These are phyloP conservation scores for Tetraselmis striata DNA, from an alignment of 139 green algal species.

Conservation along the genomic window DNA sequence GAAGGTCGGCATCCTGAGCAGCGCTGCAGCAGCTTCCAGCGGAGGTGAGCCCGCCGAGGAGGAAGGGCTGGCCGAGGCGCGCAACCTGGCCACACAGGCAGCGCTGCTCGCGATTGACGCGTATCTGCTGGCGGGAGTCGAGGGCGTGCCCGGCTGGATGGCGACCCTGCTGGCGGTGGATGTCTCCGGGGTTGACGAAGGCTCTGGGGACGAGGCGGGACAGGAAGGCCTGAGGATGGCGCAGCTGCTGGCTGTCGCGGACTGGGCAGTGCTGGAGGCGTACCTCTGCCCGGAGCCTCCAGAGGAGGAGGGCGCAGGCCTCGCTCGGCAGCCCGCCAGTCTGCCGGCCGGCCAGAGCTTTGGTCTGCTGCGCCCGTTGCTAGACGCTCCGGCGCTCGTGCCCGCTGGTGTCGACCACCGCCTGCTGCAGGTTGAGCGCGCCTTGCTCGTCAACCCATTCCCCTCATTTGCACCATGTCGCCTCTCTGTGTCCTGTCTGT, in stretches of 20 bases:
- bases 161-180: background rate
- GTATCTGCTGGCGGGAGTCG: background rate
- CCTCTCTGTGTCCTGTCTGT: background rate
- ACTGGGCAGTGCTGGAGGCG: background rate
- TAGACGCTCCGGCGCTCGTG: background rate
- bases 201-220: background rate
- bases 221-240: background rate
- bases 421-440: background rate
- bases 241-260: background rate
- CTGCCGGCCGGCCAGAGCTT: background rate
- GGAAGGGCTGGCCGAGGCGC: background rate
- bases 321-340: too few relatives aligned
- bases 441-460: too few relatives aligned
- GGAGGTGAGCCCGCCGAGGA: background rate
- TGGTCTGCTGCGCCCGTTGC: background rate
- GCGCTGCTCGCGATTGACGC: background rate
- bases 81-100: background rate
- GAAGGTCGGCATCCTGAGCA: background rate
- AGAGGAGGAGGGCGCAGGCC: background rate
- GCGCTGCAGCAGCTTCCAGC: too few relatives aligned
- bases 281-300: background rate
- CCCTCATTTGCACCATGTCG: background rate
- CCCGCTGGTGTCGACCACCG: background rate
- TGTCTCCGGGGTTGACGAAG: background rate
- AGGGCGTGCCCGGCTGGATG: background rate